Percentiles rank a stretch among this genome's conserved stretches.
These are phyloP conservation scores for Verruconis gallopava DNA, from an alignment of 2,329 filamentous ascomycete genomes.

Conservation along the genomic window DNA sequence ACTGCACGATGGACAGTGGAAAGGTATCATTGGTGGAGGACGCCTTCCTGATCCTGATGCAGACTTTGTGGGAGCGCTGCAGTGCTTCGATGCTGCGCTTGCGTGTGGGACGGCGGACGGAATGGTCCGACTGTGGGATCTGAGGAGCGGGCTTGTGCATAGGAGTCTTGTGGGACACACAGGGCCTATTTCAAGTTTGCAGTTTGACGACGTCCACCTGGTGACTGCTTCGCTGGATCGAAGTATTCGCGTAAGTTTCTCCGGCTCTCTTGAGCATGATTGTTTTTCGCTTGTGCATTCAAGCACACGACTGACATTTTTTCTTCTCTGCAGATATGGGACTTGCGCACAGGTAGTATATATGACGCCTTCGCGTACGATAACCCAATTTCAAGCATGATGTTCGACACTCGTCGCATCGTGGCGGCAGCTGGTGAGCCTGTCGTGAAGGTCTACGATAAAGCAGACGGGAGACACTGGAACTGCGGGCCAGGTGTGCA, in stretches of 20 bases:
- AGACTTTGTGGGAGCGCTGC: constrained; percentile 87
- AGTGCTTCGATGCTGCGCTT: constrained; percentile 90
- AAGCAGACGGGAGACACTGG: constrained; percentile 91
- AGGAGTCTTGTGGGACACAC: constrained; percentile 91
- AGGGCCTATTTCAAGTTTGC: constrained; percentile 81
- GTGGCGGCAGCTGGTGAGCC: constrained; percentile 82
- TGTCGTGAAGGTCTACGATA: constrained; percentile 96
- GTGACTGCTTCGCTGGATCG: constrained; percentile 88
- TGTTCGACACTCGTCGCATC: constrained; percentile 86
- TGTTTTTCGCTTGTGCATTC: constrained; percentile 7
- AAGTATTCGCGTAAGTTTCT: constrained; percentile 70
- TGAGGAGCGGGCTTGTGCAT: constrained; percentile 93
- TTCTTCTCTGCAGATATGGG: constrained; percentile 67
- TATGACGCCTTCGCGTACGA: constrained; percentile 95
- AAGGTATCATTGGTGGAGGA: constrained; percentile 47
- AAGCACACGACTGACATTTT: neutral
- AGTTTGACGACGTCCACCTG: constrained; percentile 91
- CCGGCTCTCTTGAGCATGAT: neutral
- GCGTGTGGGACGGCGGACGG: constrained; percentile 95
- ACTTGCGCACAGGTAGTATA: constrained; percentile 89
- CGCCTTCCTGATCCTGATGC: constrained; percentile 50
- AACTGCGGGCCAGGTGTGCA: constrained; percentile 67
- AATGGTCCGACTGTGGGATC: constrained; percentile 93
- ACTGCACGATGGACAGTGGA: constrained; percentile 52
- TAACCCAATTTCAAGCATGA: constrained; percentile 83